phyloP scores from a whole-genome alignment of 768 basidiomycete genomes.

The Hypholoma sublateritium region DNA sequence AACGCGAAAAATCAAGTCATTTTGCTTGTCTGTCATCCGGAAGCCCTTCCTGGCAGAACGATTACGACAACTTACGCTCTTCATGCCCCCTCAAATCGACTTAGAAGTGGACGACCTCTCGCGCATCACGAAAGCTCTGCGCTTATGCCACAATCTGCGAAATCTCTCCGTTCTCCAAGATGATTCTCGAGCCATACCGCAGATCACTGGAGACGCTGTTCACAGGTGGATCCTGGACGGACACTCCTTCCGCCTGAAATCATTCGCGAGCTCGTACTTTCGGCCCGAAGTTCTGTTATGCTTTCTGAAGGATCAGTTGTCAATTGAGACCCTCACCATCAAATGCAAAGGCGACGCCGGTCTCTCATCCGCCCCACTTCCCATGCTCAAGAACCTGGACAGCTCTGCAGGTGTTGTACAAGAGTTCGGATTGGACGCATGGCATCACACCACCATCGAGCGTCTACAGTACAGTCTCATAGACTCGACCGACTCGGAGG shows the following conservation, averaged over 20 bases:
- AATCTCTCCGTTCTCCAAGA: conserved; percentile 7
- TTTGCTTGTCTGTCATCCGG: conserved; percentile 15
- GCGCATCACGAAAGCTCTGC: too few species aligned
- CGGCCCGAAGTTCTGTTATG: conserved; percentile 8
- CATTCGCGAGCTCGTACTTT: conserved; percentile 25
- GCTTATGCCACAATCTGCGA: conserved; percentile 11
- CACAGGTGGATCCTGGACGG: conserved; percentile 21
- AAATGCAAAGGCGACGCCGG: too few species aligned
- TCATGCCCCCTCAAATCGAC: conserved; percentile 15
- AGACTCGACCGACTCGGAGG: too few species aligned
- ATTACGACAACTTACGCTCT: conserved; percentile 12
- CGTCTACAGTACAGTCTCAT: too few species aligned
- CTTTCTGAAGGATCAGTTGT: conserved; percentile 16
- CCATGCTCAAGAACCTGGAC: not conserved
- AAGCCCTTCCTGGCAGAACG: conserved; percentile 17
- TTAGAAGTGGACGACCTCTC: too few species aligned
- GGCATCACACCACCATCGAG: conserved; percentile 6
- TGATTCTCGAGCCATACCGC: conserved; percentile 14
- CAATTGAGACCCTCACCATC: conserved; percentile 7
- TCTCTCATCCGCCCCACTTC: too few species aligned
- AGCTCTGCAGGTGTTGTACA: not conserved
- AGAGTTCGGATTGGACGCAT: conserved; percentile 4
- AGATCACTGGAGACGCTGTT: conserved; percentile 14
- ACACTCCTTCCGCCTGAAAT: conserved; percentile 18
- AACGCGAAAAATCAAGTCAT: conserved; percentile 17